Base-by-base conservation (phyloP, 805 yeast species). In the Kazachstania kunashirensis region DNA sequence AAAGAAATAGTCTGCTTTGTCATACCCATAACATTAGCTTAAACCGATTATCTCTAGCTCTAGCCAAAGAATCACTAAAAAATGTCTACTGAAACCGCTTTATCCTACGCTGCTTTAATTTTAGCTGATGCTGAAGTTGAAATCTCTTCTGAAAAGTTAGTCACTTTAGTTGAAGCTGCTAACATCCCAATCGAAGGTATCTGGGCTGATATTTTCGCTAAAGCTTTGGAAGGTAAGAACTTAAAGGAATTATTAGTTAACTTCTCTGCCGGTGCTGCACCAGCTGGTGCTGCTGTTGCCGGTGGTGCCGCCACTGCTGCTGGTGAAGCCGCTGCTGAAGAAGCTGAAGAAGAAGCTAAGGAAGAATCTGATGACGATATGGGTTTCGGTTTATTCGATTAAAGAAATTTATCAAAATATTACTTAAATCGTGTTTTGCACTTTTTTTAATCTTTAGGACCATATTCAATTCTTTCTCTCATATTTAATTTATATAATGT, bases 71-170 rank as follows among this genome's bases (percentile, higher is more conserved):
- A 38, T 15, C n/a, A 12, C 15, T 21, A 23, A 40, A 36, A 45
- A 47, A 49, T 43, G 50, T 82, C 94, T 68, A 54, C 65, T 46
- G 95, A 86, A 77, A 77, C 94, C 62, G 79, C 89, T 65, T 84
- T 85, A 65, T 83, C 96, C 58, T 86, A 85, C 83, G 97, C 98
- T 68, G 95, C 97, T 64, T 79, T 89, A 70, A 86, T 89, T 73
- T 77, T 89, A 70, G 95, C 96, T 54, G 98, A 89, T 66, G 84
- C 96, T 62, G 96, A 85, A 62, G 72, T 85, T 63, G 96, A 88
- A 70, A 77, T 92, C 78, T 75, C 95, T 46, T 53, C 86, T 55
- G 88, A 79, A 64, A 81, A 81, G 74, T 74, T 82, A 62, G 61
- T 72, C 61, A 70, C 84, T 59, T 67, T 82, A 66, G 70, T 82